Base-by-base conservation (phyloP, 805 yeast species). In the Metschnikowia chrysomelidarum region DNA sequence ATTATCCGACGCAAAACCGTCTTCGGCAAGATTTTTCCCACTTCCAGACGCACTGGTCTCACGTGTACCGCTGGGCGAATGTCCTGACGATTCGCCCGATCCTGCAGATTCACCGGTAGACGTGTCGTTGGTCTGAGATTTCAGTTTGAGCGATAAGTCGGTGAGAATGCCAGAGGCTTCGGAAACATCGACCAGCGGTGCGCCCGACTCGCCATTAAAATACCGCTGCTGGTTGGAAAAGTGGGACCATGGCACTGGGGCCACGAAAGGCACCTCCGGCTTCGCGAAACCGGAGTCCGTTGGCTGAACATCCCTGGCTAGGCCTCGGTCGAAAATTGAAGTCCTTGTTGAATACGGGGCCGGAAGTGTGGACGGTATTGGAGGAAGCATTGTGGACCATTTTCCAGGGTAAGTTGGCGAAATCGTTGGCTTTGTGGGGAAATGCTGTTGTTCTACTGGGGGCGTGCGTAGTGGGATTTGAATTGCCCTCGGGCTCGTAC, bases 81-180 rank as follows among this genome's bases (percentile, higher is more conserved):
- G 14, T 23, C 13, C 25, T 6, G n/a, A 14, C 11, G 25, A 23
- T 6, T 23, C 25, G 7, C 13, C 25, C 17, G 33, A 17, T 8
- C 30, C 36, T 8, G 41, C 35, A 7, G 44, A 42, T 4, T 33
- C 41, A 9, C 32, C 38, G 10, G 29, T 24, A 10, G 44, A 44
- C 9, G 41, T 46, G 14, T 17, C 29, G 9, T 36, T 40, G 10
- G 41, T 46, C 27, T 28, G 46, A 4, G 41, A 27, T 24, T 29
- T 41, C 16, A 31, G 31, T 16, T 40, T 39, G 15, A 46, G 40
- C 25, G 50, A 46, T 12, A 46, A 27, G 24, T 46, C 48, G 3
- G 50, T 46, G 19, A 33, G 25, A 12, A 36, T 34, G 6, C 40
- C 47, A 8, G 49, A 43, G 4, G 37, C 35, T 24, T 39, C 50